Evolutionary conservation across 1,284 basidiomycete genomes (phyloP), one percentile per base, ranked within the genome.

Genomic region (Rhodotorula sp.): DNA sequence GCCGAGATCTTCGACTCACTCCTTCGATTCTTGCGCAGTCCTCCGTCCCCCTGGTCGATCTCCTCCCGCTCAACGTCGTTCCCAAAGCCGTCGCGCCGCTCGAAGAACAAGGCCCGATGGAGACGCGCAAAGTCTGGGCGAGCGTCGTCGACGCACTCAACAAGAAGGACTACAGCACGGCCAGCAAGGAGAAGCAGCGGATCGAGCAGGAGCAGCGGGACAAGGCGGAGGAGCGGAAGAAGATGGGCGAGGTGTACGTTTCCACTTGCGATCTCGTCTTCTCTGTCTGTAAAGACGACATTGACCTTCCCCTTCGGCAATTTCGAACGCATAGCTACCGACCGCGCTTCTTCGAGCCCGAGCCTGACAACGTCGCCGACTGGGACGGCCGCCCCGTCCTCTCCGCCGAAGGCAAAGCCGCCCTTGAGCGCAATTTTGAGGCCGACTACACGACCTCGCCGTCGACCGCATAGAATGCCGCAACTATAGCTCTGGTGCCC

Each of bases 131-230:
- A 82, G 81, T 98, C 68, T 98, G 95, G 96, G 87, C 90, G 63
- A 86, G 84, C 50, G 93, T 99, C 28, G 94, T 93, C 50, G 83
- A 82, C 22, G 86, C 77, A 1, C 82, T 98, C 66, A 63, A 92
- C 59, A 84, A 83, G 77, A 97, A 96, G 84, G 91, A 96, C 80
- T 92, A 94, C 63, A 34, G n/a, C 10, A 46, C 52, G 16, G 94
- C 94, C 63, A 95, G 91, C 59, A 89, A 84, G 82, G 85, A 89
- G 80, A 97, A 96, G 83, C 86, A 92, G 66, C 80, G 80, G 8
- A 94, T 97, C 65, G 94, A 96, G 82, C 93, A 96, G 84, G 85
- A 81, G 77, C 94, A 96, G 83, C 83, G 94, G 65, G 92, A 95
- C 73, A 85, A 87, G 55, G 89, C 92, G 13, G 88, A 88, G 20